Evolutionary conservation across 192 early-diverging fungal species (phyloP).

Genomic region (Podila epicladia): DNA sequence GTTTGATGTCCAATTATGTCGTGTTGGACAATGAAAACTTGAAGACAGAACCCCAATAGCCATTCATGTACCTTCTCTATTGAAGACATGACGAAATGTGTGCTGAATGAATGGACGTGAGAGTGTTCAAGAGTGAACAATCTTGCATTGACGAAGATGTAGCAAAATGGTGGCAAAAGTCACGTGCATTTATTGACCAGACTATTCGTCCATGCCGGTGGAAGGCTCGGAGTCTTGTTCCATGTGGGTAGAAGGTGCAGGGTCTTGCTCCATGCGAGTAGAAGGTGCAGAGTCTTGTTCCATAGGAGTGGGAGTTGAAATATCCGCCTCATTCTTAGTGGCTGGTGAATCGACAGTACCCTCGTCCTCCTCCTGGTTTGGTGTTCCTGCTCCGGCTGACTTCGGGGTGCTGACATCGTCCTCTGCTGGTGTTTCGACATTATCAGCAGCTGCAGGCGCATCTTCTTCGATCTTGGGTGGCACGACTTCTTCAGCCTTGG

Average conservation of each 20-base stretch:
- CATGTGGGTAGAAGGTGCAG: too few species aligned
- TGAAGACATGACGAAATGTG: constrained; percentile 20
- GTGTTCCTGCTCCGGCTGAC: background rate
- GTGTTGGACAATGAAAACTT: background rate
- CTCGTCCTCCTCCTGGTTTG: background rate
- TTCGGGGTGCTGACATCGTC: too few species aligned
- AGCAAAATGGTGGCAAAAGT: too few species aligned
- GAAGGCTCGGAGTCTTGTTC: too few species aligned
- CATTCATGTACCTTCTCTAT: constrained; percentile 29
- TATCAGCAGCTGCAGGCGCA: too few species aligned
- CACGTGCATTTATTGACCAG: too few species aligned
- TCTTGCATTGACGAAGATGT: too few species aligned
- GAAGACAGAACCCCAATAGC: background rate
- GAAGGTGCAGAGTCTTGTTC: too few species aligned
- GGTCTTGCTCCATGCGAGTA: too few species aligned
- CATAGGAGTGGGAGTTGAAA: background rate
- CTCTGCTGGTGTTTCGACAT: too few species aligned
- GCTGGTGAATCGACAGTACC: background rate
- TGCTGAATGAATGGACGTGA: background rate
- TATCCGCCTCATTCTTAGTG: background rate
- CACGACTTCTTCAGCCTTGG: background rate
- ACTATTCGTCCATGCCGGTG: background rate
- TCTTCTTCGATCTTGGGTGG: too few species aligned
- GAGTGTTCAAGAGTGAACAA: too few species aligned
- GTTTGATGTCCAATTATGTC: background rate